phyloP scores from a whole-genome alignment of 2,329 filamentous ascomycete genomes.

The Xylaria arbuscula region DNA sequence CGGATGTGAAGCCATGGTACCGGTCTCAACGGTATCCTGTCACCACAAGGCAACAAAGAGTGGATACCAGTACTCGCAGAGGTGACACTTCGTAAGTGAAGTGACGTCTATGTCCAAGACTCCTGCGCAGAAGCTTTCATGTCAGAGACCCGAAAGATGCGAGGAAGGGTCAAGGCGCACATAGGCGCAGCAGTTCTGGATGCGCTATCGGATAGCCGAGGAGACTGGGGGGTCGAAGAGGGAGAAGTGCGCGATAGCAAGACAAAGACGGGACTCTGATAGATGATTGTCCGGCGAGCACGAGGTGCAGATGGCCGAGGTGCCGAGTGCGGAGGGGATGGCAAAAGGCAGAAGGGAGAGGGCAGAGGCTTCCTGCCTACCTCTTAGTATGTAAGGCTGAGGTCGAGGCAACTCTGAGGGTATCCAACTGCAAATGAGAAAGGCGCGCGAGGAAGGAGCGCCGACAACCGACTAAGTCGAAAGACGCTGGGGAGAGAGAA shows the following conservation, averaged over 20 bases:
- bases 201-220: not conserved
- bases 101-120: constrained; percentile 10
- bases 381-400: constrained; percentile 22
- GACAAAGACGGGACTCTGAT: constrained; percentile 12
- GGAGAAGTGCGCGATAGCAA: constrained; percentile 2
- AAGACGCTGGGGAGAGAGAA: constrained; percentile 5
- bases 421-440: constrained; percentile 7
- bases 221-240: not conserved
- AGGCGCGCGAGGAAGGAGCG: constrained; percentile 31
- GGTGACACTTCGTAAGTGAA: constrained; percentile 6
- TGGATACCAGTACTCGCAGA: constrained; percentile 14
- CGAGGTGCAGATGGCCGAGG: not conserved
- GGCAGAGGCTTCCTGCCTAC: constrained; percentile 14
- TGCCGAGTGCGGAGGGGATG: not conserved
- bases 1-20: constrained; percentile 35
- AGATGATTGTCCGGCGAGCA: not conserved
- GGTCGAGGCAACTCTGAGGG: constrained; percentile 14
- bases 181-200: constrained; percentile 27
- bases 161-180: constrained; percentile 28
- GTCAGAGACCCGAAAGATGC: constrained; percentile 31
- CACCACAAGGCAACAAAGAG: constrained; percentile 33
- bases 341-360: not conserved
- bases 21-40: constrained; percentile 14
- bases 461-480: not conserved
- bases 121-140: constrained; percentile 28